Percentiles rank a stretch among this genome's conserved stretches.
Conservation (phyloP, 2,329 filamentous ascomycete species). For the Epichloe hybrida region DNA sequence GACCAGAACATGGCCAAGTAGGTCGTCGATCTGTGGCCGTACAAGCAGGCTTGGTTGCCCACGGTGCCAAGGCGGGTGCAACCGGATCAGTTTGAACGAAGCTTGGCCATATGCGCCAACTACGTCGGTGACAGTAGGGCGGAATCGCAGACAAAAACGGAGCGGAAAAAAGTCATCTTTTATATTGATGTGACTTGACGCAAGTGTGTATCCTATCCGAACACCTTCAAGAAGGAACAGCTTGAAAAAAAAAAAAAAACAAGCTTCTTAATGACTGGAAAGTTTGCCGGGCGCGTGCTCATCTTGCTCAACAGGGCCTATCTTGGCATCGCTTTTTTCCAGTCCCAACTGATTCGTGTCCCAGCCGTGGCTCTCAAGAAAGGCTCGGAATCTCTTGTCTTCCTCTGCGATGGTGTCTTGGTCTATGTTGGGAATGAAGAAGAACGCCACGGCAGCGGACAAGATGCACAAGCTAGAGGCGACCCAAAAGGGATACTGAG, state of each 20-base stretch:
- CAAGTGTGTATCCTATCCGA: too few species aligned
- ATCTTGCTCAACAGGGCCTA: neutral
- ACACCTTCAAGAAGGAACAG: too few species aligned
- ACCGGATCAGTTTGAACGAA: too few species aligned
- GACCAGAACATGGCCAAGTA: neutral
- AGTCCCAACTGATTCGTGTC: slow-evolving; percentile 46
- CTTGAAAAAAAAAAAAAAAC: too few species aligned
- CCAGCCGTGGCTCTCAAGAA: slow-evolving; percentile 60
- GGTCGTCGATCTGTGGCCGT: neutral
- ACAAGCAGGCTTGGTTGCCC: neutral
- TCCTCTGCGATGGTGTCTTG: slow-evolving; percentile 74
- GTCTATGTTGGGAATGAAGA: slow-evolving; percentile 64
- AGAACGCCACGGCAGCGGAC: slow-evolving; percentile 43
- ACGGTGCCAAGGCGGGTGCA: neutral
- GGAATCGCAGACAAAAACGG: neutral
- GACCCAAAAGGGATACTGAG: slow-evolving; percentile 88
- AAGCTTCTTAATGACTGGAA: neutral
- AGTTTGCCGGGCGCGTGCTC: neutral
- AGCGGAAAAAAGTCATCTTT: neutral
- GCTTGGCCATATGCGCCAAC: neutral
- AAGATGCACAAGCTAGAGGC: slow-evolving; percentile 64
- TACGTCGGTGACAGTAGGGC: neutral
- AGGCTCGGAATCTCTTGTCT: slow-evolving; percentile 61
- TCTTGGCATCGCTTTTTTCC: slow-evolving; percentile 2
- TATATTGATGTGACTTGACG: too few species aligned